These are phyloP conservation scores for Lasiosphaeris hirsuta DNA, from an alignment of 495 filamentous ascomycete genomes.

Conservation along the genomic window DNA sequence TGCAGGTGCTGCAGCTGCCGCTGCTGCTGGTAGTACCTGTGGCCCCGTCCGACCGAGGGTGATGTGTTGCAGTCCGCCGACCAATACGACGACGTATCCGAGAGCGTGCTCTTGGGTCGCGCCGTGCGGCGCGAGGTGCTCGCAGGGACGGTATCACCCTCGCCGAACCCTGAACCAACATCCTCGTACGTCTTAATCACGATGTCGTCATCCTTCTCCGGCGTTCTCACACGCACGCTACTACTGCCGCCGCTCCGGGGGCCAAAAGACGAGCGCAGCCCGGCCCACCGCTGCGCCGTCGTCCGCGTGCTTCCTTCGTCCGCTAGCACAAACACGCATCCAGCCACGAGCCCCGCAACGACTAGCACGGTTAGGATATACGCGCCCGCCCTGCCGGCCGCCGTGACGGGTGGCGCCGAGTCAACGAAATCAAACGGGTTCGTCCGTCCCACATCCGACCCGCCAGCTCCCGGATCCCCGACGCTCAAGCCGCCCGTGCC, in stretches of 20 bases:
- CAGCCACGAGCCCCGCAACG: constrained; percentile 29
- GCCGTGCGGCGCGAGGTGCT: not conserved
- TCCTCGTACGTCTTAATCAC: constrained; percentile 15
- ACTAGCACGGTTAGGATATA: constrained; percentile 54
- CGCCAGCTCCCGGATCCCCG: constrained; percentile 68
- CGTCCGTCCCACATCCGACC: constrained; percentile 31
- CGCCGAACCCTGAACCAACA: not conserved
- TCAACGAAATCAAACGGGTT: constrained; percentile 20
- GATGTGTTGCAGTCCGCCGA: constrained; percentile 1
- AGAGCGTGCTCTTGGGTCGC: not conserved
- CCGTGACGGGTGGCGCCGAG: constrained; percentile 37
- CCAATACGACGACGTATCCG: constrained; percentile 9
- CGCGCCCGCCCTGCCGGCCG: constrained; percentile 58
- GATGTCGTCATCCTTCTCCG: constrained; percentile 1
- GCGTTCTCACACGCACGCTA: not conserved
- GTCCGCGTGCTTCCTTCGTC: constrained; percentile 26
- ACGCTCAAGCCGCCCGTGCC: constrained; percentile 70
- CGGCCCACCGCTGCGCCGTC: not conserved
- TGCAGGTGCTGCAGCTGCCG: not conserved
- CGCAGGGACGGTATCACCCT: not conserved
- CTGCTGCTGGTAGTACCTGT: not conserved
- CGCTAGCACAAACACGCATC: constrained; percentile 34
- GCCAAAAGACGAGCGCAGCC: not conserved
- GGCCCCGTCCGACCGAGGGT: not conserved
- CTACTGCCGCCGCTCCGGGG: too few relatives aligned